Evolutionary conservation across 495 filamentous ascomycete genomes (phyloP), one percentile per base, ranked within the genome.

Genomic region (Endocarpon pusillum): DNA sequence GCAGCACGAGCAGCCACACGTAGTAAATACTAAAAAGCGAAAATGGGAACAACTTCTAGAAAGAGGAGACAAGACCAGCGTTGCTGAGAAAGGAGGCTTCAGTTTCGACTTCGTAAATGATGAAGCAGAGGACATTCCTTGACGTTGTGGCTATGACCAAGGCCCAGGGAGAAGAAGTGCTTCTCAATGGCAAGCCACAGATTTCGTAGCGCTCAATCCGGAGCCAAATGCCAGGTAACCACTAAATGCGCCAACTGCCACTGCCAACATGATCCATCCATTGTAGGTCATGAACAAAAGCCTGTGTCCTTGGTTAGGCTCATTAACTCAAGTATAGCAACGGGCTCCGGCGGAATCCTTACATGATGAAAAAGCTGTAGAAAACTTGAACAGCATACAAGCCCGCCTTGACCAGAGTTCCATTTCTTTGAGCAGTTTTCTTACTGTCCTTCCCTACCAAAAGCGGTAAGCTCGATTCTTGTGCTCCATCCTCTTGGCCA

Each of bases 301-400:
- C 89, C 89, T 97, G 29, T 12, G n/a, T 8, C 35, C n/a, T n/a
- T n/a, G 28, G 12, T 8, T 8, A 12, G 23, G 8, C 23, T 25
- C 23, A 25, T 25, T 12, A 25, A 12, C 23, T 25, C 23, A 25
- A 25, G 8, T 25, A 8, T 25, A 8, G 12, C 8, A 12, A 25
- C 23, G 23, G 8, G 12, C 8, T 8, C 12, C 12, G 8, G 27
- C 5, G 21, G 11, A 32, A 11, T 3, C 79, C 84, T 75, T 47
- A 96, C 89, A 99, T 99, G 46, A 99, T 91, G 59, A 99, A 96
- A 46, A 99, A 94, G 32, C 84, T 87, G 58, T 99, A 99, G 49
- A 94, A 99, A 35, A 86, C 87, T 66, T 99, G 89, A 22, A 84
- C 58, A 17, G 75, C 89, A 58, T 99, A 99, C 41, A 99, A 60